Percentiles rank a stretch among this genome's conserved stretches.
Conservation (phyloP, 495 filamentous ascomycete species). For the Penicillium diatomitis region DNA sequence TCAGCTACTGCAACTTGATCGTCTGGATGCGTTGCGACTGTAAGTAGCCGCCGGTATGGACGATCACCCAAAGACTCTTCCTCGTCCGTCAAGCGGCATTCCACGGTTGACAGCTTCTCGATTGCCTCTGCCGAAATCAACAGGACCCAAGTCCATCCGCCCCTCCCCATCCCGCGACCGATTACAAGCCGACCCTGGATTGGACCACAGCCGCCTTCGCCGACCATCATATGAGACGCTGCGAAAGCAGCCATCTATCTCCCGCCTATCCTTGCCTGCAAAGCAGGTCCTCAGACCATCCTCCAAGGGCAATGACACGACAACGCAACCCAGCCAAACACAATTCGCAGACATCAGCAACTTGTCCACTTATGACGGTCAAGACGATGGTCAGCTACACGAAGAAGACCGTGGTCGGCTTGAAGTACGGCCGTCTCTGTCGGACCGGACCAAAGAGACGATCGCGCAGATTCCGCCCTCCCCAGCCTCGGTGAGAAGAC, state of each 20-base stretch:
- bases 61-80: constrained; percentile 19
- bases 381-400: constrained; percentile 6
- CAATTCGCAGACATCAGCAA: constrained; percentile 12
- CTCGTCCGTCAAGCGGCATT: constrained; percentile 27
- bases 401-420: constrained; percentile 27
- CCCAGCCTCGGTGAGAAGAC: constrained; percentile 45
- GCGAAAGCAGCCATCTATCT: constrained; percentile 26
- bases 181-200: constrained; percentile 32
- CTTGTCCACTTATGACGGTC: constrained; percentile 8
- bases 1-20: too few species aligned
- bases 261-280: constrained; percentile 19
- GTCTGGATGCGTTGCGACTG: too few species aligned
- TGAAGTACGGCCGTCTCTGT: constrained; percentile 44
- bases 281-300: constrained; percentile 10
- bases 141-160: constrained; percentile 25
- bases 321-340: constrained; percentile 10
- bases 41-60: constrained; percentile 18
- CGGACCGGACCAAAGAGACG: constrained; percentile 61
- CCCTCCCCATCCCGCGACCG: constrained; percentile 39
- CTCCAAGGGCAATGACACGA: constrained; percentile 11
- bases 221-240: constrained; percentile 33
- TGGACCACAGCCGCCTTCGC: constrained; percentile 27
- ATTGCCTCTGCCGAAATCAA: constrained; percentile 33
- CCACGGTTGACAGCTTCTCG: constrained; percentile 30
- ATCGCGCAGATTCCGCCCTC: constrained; percentile 56